Evolutionary conservation across 2,329 filamentous ascomycete genomes (phyloP).

Genomic region (Drechslera avenae): DNA sequence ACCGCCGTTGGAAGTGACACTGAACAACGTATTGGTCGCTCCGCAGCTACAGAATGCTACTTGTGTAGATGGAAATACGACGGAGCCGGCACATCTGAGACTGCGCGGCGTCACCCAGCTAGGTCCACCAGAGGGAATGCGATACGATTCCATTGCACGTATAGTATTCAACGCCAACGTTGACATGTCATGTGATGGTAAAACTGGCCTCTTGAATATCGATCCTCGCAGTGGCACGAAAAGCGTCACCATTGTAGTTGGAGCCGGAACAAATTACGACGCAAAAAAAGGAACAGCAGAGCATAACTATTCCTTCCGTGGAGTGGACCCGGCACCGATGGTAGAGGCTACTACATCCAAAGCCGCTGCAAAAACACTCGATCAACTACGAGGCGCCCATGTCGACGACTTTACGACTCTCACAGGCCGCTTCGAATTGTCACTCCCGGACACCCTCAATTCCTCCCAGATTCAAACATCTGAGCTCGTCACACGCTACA

Average conservation of each 20-base stretch:
- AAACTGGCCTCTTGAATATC: constrained; percentile 15
- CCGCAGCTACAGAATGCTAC: constrained; percentile 33
- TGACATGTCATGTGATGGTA: constrained; percentile 17
- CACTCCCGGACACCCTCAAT: constrained; percentile 52
- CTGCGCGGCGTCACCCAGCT: constrained; percentile 45
- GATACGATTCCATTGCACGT: constrained; percentile 50
- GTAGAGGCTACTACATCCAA: constrained; percentile 45
- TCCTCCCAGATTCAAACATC: constrained; percentile 51
- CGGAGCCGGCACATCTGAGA: constrained; percentile 36
- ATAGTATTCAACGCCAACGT: constrained; percentile 25
- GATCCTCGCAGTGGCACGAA: constrained; percentile 16
- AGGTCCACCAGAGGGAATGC: constrained; percentile 52
- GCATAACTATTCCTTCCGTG: constrained; percentile 55
- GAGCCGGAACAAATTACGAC: constrained; percentile 57
- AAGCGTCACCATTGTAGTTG: constrained; percentile 51
- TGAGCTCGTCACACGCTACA: constrained; percentile 38
- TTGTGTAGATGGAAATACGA: constrained; percentile 43
- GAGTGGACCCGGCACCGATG: constrained; percentile 51
- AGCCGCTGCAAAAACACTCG: constrained; percentile 44
- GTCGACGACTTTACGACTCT: constrained; percentile 52
- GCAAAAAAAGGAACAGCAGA: constrained; percentile 54
- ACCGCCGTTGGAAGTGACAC: constrained; percentile 49
- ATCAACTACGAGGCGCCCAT: constrained; percentile 45
- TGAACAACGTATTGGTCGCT: constrained; percentile 52
- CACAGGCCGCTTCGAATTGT: constrained; percentile 49